These are phyloP conservation scores for Pelagomonas calceolata DNA, from an alignment of 108 stramenopile species.

Conservation along the genomic window DNA sequence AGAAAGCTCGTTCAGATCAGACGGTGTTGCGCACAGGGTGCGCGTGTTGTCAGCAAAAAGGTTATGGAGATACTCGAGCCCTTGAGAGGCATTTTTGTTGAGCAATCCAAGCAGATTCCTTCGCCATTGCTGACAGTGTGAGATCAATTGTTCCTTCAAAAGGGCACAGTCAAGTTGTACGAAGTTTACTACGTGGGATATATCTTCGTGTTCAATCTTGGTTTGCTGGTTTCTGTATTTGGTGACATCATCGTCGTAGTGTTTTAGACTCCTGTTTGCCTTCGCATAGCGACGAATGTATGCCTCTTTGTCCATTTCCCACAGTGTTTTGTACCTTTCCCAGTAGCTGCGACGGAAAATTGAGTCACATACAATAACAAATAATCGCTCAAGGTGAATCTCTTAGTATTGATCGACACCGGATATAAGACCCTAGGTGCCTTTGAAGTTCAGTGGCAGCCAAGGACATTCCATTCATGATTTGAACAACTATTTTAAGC, in stretches of 20 bases:
- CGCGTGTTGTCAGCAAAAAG: slow-evolving; percentile 25
- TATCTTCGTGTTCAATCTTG: slow-evolving; percentile 37
- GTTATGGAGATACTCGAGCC: slow-evolving; percentile 37
- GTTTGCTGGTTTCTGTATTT: slow-evolving; percentile 35
- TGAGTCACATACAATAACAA: no score
- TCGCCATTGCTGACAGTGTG: slow-evolving; percentile 48
- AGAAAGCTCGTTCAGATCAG: slow-evolving; percentile 37
- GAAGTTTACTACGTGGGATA: slow-evolving; percentile 43
- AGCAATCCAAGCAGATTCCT: slow-evolving; percentile 40
- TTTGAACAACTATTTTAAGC: slow-evolving; percentile 44
- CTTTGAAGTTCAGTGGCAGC: slow-evolving; percentile 46
- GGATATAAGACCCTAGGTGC: slow-evolving; percentile 15
- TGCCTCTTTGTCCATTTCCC: slow-evolving; percentile 51
- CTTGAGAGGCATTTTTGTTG: slow-evolving; percentile 39
- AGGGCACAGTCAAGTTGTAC: slow-evolving; percentile 49
- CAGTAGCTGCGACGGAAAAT: slow-evolving; percentile 10
- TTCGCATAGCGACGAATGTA: slow-evolving; percentile 50
- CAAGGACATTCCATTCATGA: slow-evolving; percentile 52
- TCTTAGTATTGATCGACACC: no score
- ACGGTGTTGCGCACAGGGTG: slow-evolving; percentile 24
- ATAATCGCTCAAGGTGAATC: no score
- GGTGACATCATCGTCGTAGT: slow-evolving; percentile 40
- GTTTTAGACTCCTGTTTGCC: slow-evolving; percentile 31
- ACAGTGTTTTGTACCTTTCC: slow-evolving; percentile 40
- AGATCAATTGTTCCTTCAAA: slow-evolving; percentile 36